Conservation (phyloP, 768 basidiomycete species). For the Tulasnella sp. region DNA sequence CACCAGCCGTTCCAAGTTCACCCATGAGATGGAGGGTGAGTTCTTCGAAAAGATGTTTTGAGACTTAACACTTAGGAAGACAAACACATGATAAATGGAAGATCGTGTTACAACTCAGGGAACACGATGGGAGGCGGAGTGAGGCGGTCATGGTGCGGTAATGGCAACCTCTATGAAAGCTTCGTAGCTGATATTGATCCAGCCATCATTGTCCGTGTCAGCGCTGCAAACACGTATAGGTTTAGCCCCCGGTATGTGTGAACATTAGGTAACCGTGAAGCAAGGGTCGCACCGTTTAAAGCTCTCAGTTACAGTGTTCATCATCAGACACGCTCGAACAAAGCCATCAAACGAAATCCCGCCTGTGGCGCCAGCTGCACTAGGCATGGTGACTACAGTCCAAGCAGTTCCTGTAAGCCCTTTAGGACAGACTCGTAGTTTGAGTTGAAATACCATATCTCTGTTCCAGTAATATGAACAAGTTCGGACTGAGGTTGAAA, state of each 20-base stretch:
- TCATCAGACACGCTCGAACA: constrained; percentile 72
- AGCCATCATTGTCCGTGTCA: constrained; percentile 55
- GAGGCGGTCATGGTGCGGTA: constrained; percentile 50
- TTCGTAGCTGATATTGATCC: constrained; percentile 64
- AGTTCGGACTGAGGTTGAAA: constrained; percentile 54
- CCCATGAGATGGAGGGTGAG: too few relatives aligned
- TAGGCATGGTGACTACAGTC: constrained; percentile 7
- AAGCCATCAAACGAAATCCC: constrained; percentile 82
- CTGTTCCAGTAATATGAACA: constrained; percentile 52
- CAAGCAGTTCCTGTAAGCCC: background rate
- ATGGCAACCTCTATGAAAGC: constrained; percentile 60
- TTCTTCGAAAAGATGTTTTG: too few relatives aligned
- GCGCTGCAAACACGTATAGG: constrained; percentile 28
- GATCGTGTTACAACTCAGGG: too few relatives aligned
- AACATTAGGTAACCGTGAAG: background rate
- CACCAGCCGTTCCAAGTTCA: too few relatives aligned
- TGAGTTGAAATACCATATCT: constrained; percentile 56
- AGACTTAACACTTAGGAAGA: too few relatives aligned
- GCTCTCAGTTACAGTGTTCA: constrained; percentile 64
- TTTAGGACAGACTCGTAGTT: background rate
- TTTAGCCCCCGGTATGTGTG: background rate
- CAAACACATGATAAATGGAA: too few relatives aligned
- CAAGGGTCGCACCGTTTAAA: constrained; percentile 33
- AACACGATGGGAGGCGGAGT: too few relatives aligned
- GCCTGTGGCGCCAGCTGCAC: constrained; percentile 23